phyloP scores from a whole-genome alignment of 495 filamentous ascomycete genomes.

The Penicillium chermesinum region DNA sequence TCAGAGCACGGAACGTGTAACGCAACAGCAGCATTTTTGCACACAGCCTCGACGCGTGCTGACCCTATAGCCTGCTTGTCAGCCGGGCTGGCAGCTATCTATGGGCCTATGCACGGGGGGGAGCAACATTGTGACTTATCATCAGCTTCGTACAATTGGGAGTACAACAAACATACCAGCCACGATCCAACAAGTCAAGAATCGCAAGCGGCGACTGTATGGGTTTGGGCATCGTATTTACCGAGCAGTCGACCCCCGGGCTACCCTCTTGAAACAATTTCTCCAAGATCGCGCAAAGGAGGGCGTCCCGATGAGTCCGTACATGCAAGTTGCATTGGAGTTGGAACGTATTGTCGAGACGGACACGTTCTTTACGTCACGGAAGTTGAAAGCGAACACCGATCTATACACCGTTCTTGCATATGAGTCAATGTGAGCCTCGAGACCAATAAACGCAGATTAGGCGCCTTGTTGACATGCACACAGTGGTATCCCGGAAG shows the following conservation, averaged over 20 bases:
- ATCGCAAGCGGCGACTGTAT: constrained; percentile 43
- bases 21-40: constrained; percentile 47
- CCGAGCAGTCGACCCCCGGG: constrained; percentile 44
- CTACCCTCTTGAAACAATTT: constrained; percentile 34
- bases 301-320: constrained; percentile 11
- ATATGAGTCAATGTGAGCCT: constrained; percentile 43
- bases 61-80: constrained; percentile 41
- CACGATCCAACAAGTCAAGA: constrained; percentile 43
- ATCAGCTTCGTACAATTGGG: constrained; percentile 38
- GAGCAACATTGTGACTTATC: constrained; percentile 48
- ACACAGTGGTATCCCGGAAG: not conserved
- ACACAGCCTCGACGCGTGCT: constrained; percentile 43
- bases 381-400: constrained; percentile 49
- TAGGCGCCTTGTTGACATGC: not conserved
- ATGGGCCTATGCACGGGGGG: constrained; percentile 50
- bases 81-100: constrained; percentile 32
- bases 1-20: constrained; percentile 52
- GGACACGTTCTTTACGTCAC: constrained; percentile 44
- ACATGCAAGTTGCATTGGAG: constrained; percentile 44
- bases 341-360: constrained; percentile 42
- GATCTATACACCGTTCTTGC: constrained; percentile 48
- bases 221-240: constrained; percentile 55
- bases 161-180: constrained; percentile 37
- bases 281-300: constrained; percentile 35
- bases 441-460: not conserved